Evolutionary conservation across 495 filamentous ascomycete genomes (phyloP), one percentile per base, ranked within the genome.

Genomic region (Aspergillus haitiensis): DNA sequence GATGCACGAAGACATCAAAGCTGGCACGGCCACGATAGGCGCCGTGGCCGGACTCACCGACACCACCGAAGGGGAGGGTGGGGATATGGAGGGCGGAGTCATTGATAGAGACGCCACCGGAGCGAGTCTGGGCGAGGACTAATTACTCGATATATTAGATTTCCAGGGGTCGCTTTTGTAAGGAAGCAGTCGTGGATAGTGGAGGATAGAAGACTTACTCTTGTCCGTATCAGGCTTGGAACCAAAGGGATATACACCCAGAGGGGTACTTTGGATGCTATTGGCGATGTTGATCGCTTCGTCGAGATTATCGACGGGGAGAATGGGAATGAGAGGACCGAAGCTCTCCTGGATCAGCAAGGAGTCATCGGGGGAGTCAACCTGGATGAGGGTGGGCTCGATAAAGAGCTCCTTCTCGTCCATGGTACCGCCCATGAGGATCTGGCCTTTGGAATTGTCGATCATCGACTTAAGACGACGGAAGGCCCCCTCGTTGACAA

Each of bases 381-480:
- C 85, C 63, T 87, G 81, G 31, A 98, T 83, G 7, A 94, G 81
- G 0, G 94, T 97, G 0, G 91, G 90, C 67, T 92, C 89, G 61
- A 98, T 91, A 69, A 86, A 96, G 46, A 84, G 83, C 44, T 92
- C 85, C 63, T 75, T 74, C 75, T 90, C 88, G 66, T 96, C 89
- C 77, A 89, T 85, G 52, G 85, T 81, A 32, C 93, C 93, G 52
- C 93, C 93, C 67, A 96, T 77, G 44, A 96, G 70, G 55, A 98
- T 92, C 76, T 88, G 88, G 71, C 95, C 94, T 59, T 82, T 83
- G 47, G 85, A 88, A 55, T 84, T 81, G 67, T 96, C 90, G 15
- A 98, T 74, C 88, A 97, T 90, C 48, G 82, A 81, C 83, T 94
- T 95, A 37, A 98, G 80, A n/a, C 93, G 86, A 40, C 83, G 76